phyloP scores from a whole-genome alignment of 345 rosid species.

The Aurinia saxatilis region DNA sequence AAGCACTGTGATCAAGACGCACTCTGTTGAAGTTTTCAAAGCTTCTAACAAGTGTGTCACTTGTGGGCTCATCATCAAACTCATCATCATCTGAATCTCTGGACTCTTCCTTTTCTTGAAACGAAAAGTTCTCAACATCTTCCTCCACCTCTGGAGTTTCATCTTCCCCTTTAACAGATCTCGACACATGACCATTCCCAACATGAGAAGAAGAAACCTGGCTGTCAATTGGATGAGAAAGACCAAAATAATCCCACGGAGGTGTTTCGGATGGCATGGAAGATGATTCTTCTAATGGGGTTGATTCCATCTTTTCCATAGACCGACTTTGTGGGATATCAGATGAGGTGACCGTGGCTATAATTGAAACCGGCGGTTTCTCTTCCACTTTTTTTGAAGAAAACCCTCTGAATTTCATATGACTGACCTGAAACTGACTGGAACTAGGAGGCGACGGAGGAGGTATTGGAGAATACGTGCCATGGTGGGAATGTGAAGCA shows the following conservation, averaged over 20 bases:
- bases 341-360: slow-evolving; percentile 48
- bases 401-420: slow-evolving; percentile 59
- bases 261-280: slow-evolving; percentile 44
- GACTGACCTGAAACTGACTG: slow-evolving; percentile 42
- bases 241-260: slow-evolving; percentile 87
- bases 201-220: slow-evolving; percentile 48
- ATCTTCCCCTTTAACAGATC: slow-evolving; percentile 47
- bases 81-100: slow-evolving; percentile 65
- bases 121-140: slow-evolving; percentile 52
- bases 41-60: slow-evolving; percentile 62
- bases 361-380: slow-evolving; percentile 48
- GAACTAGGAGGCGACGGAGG: slow-evolving; percentile 56
- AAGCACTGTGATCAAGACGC: slow-evolving; percentile 36
- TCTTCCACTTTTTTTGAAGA: slow-evolving; percentile 66
- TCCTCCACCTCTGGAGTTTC: slow-evolving; percentile 60
- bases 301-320: slow-evolving; percentile 40
- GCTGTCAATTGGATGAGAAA: slow-evolving; percentile 52
- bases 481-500: slow-evolving; percentile 46
- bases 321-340: slow-evolving; percentile 39
- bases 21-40: slow-evolving; percentile 63
- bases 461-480: slow-evolving; percentile 55
- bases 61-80: slow-evolving; percentile 62
- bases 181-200: slow-evolving; percentile 40
- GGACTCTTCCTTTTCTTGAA: slow-evolving; percentile 51
- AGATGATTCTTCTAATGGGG: slow-evolving; percentile 42